These are phyloP conservation scores for Talaromyces sp. DNA, from an alignment of 2,329 filamentous ascomycete genomes.

Conservation along the genomic window DNA sequence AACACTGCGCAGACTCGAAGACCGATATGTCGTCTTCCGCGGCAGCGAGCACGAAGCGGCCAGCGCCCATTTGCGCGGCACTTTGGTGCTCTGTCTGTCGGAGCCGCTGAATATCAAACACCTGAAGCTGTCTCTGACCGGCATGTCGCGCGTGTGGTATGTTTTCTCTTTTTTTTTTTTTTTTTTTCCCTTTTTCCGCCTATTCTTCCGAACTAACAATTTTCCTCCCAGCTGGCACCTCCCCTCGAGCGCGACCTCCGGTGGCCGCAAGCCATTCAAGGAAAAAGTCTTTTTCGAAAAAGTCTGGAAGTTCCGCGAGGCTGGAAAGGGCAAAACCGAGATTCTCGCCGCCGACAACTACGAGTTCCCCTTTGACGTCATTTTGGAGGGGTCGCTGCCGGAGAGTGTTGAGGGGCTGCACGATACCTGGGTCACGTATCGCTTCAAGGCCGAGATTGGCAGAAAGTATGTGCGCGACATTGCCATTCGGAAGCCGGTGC, in stretches of 20 bases:
- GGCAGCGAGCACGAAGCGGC: constrained; percentile 70
- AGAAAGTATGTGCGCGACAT: constrained; percentile 87
- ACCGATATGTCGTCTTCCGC: constrained; percentile 73
- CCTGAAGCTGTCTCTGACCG: constrained; percentile 65
- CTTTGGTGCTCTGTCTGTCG: constrained; percentile 67
- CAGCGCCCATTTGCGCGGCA: constrained; percentile 68
- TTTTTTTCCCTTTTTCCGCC: not conserved
- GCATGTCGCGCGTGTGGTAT: constrained; percentile 64
- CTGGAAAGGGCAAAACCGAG: constrained; percentile 44
- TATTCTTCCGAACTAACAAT: not conserved
- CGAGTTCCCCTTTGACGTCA: constrained; percentile 73
- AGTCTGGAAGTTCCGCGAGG: constrained; percentile 64
- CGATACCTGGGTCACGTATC: constrained; percentile 84
- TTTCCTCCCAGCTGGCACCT: constrained; percentile 27
- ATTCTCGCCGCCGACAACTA: constrained; percentile 70
- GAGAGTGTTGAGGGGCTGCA: constrained; percentile 89
- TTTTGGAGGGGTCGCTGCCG: constrained; percentile 62
- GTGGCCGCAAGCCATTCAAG: constrained; percentile 34
- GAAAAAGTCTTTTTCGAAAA: constrained; percentile 59
- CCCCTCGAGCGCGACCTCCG: constrained; percentile 30
- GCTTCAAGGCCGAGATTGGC: constrained; percentile 84
- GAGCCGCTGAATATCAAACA: constrained; percentile 66
- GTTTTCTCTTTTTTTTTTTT: constrained; percentile 28
- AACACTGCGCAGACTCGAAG: constrained; percentile 57
- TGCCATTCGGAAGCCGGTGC: constrained; percentile 70